Evolutionary conservation across 2,329 filamentous ascomycete species (phyloP).

Genomic region (Arthrinium phaeospermum): DNA sequence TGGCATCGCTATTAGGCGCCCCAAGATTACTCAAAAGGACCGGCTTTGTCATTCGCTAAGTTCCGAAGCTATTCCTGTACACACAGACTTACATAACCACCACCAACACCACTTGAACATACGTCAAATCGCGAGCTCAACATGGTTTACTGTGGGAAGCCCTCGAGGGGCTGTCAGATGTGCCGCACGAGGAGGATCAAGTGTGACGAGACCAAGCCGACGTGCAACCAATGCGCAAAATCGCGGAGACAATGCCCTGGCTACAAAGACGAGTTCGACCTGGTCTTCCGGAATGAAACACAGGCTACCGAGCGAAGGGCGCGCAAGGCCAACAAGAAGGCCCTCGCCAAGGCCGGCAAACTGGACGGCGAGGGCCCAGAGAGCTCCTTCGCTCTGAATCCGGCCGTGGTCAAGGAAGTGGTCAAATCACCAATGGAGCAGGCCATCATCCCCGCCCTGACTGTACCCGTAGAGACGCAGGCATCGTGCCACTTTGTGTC

Average conservation of each 20-base stretch:
- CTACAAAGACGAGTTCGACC: constrained; percentile 74
- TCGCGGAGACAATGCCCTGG: constrained; percentile 68
- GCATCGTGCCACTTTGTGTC: constrained; percentile 65
- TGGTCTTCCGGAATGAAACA: constrained; percentile 76
- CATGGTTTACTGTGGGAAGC: constrained; percentile 72
- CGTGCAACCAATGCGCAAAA: constrained; percentile 69
- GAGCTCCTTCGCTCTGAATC: constrained; percentile 25
- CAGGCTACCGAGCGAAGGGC: constrained; percentile 69
- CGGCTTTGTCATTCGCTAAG: not conserved
- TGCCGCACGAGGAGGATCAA: constrained; percentile 76
- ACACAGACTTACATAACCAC: not conserved
- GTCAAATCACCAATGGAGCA: constrained; percentile 31
- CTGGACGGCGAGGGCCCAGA: constrained; percentile 26
- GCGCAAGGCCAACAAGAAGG: constrained; percentile 59
- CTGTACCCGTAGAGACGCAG: constrained; percentile 57
- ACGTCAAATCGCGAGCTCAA: constrained; percentile 30
- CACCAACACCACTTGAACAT: not conserved
- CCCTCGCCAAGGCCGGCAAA: constrained; percentile 43
- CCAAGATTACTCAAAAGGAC: not conserved
- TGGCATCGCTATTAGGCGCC: constrained; percentile 3
- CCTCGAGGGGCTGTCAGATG: constrained; percentile 74
- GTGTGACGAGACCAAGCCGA: constrained; percentile 72
- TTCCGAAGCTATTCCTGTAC: not conserved
- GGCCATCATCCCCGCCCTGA: constrained; percentile 44
- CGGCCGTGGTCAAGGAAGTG: constrained; percentile 28